Evolutionary conservation across 2,329 filamentous ascomycete species (phyloP).

Genomic region (Talaromyces funiculosus): DNA sequence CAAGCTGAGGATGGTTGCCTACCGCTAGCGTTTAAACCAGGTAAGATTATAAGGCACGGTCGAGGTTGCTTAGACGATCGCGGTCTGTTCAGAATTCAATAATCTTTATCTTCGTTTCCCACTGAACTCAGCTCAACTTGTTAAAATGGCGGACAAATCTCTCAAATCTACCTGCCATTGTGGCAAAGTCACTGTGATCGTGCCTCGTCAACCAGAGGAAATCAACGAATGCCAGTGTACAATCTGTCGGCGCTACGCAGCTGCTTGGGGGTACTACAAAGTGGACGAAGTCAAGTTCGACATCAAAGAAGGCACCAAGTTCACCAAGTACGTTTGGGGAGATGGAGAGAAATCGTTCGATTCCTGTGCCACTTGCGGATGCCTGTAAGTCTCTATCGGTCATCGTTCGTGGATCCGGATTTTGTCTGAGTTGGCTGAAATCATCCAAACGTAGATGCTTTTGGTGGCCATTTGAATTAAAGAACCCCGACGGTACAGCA

Average conservation of each 20-base stretch:
- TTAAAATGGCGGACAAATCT: background rate
- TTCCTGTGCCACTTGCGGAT: conserved; percentile 7
- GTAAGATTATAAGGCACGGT: background rate
- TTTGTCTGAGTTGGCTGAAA: background rate
- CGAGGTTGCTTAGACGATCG: no score
- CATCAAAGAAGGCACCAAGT: background rate
- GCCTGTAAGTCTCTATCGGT: conserved; percentile 6
- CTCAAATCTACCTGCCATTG: conserved; percentile 11
- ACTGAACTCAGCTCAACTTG: background rate
- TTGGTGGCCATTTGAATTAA: conserved; percentile 8
- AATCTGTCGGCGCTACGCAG: conserved; percentile 10
- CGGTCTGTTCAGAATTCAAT: background rate
- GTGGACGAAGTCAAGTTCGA: conserved; percentile 6
- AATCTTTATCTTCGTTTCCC: background rate
- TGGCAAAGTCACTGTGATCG: conserved; percentile 5
- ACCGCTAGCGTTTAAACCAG: background rate
- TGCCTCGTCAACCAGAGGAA: conserved; percentile 1
- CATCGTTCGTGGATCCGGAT: background rate
- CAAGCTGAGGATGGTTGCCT: background rate
- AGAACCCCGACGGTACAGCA: conserved; percentile 2
- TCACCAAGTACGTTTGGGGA: conserved; percentile 9
- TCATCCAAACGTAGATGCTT: conserved; percentile 1
- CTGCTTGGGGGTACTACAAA: conserved; percentile 12
- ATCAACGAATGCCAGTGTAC: conserved; percentile 13
- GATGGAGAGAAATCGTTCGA: conserved; percentile 6